These are phyloP conservation scores for Geosiphon pyriformis DNA, from an alignment of 192 early-diverging fungal genomes.

Conservation along the genomic window DNA sequence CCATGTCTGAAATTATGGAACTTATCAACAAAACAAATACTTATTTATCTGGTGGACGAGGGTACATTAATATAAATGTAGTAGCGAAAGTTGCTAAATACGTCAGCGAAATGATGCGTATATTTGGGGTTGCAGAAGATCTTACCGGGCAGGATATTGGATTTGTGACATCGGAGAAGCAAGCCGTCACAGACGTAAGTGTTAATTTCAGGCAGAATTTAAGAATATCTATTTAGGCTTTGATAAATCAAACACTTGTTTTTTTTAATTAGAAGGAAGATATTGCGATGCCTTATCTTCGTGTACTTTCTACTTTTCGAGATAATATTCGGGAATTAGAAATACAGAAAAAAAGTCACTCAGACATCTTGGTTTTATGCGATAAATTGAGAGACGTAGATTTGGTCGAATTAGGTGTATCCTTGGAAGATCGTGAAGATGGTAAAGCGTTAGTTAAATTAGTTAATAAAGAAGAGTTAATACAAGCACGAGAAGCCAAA, in stretches of 20 bases:
- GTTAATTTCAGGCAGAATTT: background rate
- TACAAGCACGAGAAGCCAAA: conserved; percentile 63
- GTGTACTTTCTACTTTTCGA: conserved; percentile 78
- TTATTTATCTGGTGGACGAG: conserved; percentile 64
- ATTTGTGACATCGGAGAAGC: conserved; percentile 41
- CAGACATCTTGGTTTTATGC: conserved; percentile 65
- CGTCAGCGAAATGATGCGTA: conserved; percentile 71
- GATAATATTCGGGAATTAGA: conserved; percentile 81
- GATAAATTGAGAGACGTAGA: conserved; percentile 88
- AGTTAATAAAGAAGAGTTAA: conserved; percentile 67
- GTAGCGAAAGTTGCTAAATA: conserved; percentile 76
- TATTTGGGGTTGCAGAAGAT: conserved; percentile 75
- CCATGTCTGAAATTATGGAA: conserved; percentile 74
- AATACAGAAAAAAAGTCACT: conserved; percentile 40
- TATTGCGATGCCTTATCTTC: conserved; percentile 71
- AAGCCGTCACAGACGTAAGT: conserved; percentile 37
- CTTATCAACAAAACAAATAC: conserved; percentile 75
- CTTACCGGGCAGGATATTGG: conserved; percentile 61
- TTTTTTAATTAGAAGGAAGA: conserved; percentile 44
- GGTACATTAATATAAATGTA: conserved; percentile 57
- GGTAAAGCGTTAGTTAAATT: conserved; percentile 91
- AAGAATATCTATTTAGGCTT: background rate
- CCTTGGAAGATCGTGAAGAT: conserved; percentile 92
- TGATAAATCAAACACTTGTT: background rate
- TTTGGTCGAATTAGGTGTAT: conserved; percentile 81